A percentile compares a stretch with the other conserved stretches of the same genome.
phyloP scores from a whole-genome alignment of 495 filamentous ascomycete species.

The Lophiostoma macrostomum region DNA sequence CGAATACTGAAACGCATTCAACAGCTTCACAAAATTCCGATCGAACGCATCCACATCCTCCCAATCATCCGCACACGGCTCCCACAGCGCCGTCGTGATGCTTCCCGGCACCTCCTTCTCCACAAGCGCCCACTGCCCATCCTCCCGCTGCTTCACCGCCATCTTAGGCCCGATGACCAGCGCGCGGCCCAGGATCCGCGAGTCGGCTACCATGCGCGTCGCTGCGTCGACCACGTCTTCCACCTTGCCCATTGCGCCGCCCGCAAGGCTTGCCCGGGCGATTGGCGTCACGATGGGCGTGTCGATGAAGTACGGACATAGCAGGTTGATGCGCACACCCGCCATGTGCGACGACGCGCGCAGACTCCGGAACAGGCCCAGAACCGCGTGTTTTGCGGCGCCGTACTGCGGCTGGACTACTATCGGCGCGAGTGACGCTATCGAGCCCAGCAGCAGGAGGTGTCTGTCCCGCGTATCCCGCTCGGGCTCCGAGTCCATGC shows the following conservation, averaged over 20 bases:
- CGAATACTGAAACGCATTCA: conserved; percentile 47
- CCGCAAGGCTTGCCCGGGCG: conserved; percentile 52
- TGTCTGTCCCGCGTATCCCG: conserved; percentile 45
- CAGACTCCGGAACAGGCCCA: conserved; percentile 60
- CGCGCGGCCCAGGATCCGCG: conserved; percentile 49
- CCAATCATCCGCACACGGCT: conserved; percentile 58
- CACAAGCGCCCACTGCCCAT: conserved; percentile 43
- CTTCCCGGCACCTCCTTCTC: conserved; percentile 31
- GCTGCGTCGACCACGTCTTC: conserved; percentile 57
- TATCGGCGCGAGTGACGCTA: conserved; percentile 51
- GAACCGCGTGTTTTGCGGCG: conserved; percentile 61
- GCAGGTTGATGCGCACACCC: conserved; percentile 58
- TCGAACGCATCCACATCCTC: conserved; percentile 53
- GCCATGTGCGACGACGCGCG: conserved; percentile 46
- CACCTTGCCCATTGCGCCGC: conserved; percentile 48
- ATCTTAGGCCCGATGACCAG: conserved; percentile 56
- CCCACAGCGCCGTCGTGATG: conserved; percentile 50
- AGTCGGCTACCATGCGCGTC: conserved; percentile 48
- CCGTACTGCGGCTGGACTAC: conserved; percentile 53
- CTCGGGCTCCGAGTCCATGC: conserved; percentile 26
- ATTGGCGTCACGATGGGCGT: conserved; percentile 50
- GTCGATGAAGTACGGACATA: conserved; percentile 66
- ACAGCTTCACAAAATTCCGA: conserved; percentile 45
- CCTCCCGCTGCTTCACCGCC: conserved; percentile 37
- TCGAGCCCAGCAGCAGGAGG: conserved; percentile 54